Base-by-base conservation (phyloP, 192 early-diverging fungal species). In the Coemansia nantahalensis region DNA sequence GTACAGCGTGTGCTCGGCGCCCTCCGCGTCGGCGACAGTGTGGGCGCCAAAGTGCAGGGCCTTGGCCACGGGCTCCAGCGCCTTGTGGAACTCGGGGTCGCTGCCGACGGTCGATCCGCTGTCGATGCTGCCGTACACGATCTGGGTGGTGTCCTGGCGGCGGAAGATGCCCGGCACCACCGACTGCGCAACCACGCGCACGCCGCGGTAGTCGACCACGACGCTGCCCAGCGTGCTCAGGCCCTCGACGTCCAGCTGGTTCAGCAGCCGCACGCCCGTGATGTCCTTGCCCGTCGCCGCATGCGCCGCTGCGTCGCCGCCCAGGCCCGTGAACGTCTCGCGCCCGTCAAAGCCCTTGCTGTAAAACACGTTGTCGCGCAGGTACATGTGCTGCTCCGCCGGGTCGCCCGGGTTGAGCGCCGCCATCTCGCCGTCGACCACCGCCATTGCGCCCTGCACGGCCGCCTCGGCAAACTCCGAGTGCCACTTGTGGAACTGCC, bases 311-410 rank as follows among this genome's bases (percentile, higher is more conserved):
- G 83, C 92, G 54, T 86, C 82, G 16, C 91, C 92, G 51, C 95
- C 95, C 12, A 91, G 63, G 13, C 71, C 78, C 31, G 89, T 81
- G 55, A 92, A 94, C 0, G 81, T 85, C 45, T 91, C 93, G 51
- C 88, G 82, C 18, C 89, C 84, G 73, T 97, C 95, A 44, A 86
- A 88, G 7, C 84, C 93, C 61, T 84, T 91, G 76, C 74, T 91
- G 73, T 89, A 96, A 65, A 98, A 97, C 39, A 98, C 96, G 62
- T 94, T 95, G 79, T 94, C 95, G 65, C 93, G 87, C 35, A 97
- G 75, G 53, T 73, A 98, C 90, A 95, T 90, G 53, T 88, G 86
- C 42, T 82, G 79, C n/a, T 87, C 85, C 14, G 66, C 78, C 2
- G 85, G 51, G 24, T 94, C 91, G 19, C 77, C 48, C 34, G 89